Percentiles rank a stretch among this genome's conserved stretches.
phyloP scores from a whole-genome alignment of 192 early-diverging fungal species.

The Chytriomyces sp. region DNA sequence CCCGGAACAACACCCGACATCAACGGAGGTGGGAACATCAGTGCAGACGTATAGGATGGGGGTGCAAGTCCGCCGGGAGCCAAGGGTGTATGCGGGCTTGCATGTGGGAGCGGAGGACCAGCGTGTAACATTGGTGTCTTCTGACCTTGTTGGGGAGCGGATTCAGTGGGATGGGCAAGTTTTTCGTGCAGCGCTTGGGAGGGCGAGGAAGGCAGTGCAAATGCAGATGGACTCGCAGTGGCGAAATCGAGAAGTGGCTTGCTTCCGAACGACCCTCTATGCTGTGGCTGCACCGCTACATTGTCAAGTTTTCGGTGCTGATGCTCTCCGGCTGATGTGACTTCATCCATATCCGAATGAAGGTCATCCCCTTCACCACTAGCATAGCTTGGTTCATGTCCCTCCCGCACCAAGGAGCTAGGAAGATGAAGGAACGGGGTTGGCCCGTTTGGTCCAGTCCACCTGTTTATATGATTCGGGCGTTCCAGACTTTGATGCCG shows the following conservation, averaged over 20 bases:
- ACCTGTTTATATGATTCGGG: no score
- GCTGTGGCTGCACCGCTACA: neutral
- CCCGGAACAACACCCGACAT: neutral
- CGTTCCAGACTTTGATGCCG: no score
- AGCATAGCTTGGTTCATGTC: neutral
- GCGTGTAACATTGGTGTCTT: neutral
- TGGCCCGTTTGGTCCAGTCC: no score
- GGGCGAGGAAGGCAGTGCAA: neutral
- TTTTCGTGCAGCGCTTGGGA: neutral
- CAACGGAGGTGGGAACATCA: neutral
- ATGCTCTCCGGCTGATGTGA: neutral
- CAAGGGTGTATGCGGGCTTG: neutral
- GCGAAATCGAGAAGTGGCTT: neutral
- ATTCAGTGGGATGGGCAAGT: neutral
- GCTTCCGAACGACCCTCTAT: neutral
- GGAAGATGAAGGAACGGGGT: neutral
- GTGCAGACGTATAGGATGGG: neutral
- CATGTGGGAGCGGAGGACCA: neutral
- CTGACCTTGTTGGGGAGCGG: neutral
- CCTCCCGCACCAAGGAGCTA: neutral
- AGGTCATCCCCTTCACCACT: neutral
- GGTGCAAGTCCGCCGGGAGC: neutral
- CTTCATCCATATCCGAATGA: neutral
- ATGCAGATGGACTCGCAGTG: neutral
- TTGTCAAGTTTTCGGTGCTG: neutral